A percentile compares a stretch with the other conserved stretches of the same genome.
phyloP scores from a whole-genome alignment of 768 basidiomycete genomes.

The Trametes coccinea region DNA sequence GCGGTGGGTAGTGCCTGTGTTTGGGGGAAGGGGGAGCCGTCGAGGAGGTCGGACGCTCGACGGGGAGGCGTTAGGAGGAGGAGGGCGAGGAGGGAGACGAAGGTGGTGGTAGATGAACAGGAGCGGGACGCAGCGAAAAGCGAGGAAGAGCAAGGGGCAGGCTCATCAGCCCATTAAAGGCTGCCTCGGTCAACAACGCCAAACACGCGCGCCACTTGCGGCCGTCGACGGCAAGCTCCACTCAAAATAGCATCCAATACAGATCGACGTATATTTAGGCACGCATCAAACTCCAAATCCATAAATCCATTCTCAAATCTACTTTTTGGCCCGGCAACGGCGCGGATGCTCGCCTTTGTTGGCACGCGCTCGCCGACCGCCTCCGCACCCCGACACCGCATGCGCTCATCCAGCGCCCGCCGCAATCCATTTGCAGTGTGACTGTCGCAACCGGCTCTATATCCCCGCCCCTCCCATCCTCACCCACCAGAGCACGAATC shows the following conservation, averaged over 20 bases:
- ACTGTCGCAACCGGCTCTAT: neutral
- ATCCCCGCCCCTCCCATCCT: neutral
- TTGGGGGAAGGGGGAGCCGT: slow-evolving; percentile 3
- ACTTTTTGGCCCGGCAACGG: neutral
- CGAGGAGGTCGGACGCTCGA: slow-evolving; percentile 7
- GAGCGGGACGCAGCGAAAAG: neutral
- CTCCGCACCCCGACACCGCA: neutral
- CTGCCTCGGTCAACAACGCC: slow-evolving; percentile 6
- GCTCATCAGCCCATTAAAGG: neutral
- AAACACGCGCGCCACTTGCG: slow-evolving; percentile 16
- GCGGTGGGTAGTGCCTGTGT: neutral
- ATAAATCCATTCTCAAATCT: slow-evolving; percentile 8
- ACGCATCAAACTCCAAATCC: slow-evolving; percentile 5
- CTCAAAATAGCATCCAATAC: slow-evolving; percentile 22
- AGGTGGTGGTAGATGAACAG: neutral
- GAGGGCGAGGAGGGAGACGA: neutral
- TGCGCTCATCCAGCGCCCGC: slow-evolving; percentile 7
- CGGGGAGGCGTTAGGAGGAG: neutral
- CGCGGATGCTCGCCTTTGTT: neutral
- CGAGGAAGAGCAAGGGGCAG: neutral
- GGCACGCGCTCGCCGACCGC: neutral
- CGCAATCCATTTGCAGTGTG: neutral
- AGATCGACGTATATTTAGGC: slow-evolving; percentile 11
- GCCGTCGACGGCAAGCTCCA: slow-evolving; percentile 6
- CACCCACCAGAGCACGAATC: neutral